Evolutionary conservation across 139 green algal genomes (phyloP), one percentile per base, ranked within the genome.

Genomic region (Closterium sp.): DNA sequence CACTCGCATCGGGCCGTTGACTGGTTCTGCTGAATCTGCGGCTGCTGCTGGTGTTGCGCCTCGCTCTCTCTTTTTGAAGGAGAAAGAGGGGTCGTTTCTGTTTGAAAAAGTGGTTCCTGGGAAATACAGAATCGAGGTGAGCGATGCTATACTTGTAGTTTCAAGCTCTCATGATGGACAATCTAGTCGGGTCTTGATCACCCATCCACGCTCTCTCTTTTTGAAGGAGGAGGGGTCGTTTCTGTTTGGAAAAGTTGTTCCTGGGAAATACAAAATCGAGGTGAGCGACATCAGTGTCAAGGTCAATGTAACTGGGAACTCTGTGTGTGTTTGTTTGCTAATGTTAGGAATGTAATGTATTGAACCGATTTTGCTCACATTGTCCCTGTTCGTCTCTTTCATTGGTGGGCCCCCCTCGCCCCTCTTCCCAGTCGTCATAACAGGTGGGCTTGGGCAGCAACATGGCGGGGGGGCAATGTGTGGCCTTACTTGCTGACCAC

Each of bases 101-200:
- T 91, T 91, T 25, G 30, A 90, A 21, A 34, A 43, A 12, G 89
- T 91, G n/a, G 89, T 43, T 16, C 89, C 89, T 35, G 89, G 89
- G 34, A 91, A 34, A n/a, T 91, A 91, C 76, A 55, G n/a, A 32
- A 32, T 86, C 83, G 83, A 34, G 28, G 83, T 86, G n/a, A 86
- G 83, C n/a, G n/a, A n/a, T n/a, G n/a, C n/a, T n/a, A n/a, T n/a
- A n/a, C n/a, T n/a, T n/a, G n/a, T n/a, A n/a, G n/a, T n/a, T n/a
- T n/a, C n/a, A n/a, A n/a, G n/a, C n/a, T n/a, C n/a, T n/a, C n/a
- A n/a, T n/a, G n/a, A n/a, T n/a, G n/a, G n/a, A n/a, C n/a, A n/a
- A n/a, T n/a, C n/a, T n/a, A n/a, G n/a, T n/a, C n/a, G n/a, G n/a
- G n/a, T n/a, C n/a, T n/a, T n/a, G n/a, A n/a, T n/a, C n/a, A n/a